phyloP scores from a whole-genome alignment of 495 filamentous ascomycete species.

The Bryoglossum gracile region DNA sequence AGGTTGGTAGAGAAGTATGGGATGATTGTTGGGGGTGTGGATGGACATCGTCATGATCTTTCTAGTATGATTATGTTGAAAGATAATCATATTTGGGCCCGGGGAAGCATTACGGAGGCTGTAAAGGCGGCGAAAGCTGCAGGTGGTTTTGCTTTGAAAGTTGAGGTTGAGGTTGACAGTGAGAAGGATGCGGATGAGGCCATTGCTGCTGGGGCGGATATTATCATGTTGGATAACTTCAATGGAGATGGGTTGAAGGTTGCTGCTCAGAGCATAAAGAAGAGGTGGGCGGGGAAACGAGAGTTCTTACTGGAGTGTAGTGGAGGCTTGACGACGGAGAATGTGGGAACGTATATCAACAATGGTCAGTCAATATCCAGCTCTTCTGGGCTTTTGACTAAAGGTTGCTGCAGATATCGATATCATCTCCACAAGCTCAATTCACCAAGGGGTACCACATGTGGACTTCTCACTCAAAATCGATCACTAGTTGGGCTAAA shows the following conservation, averaged over 20 bases:
- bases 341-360: constrained; percentile 73
- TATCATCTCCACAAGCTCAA: constrained; percentile 89
- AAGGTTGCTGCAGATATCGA: constrained; percentile 59
- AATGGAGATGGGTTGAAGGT: constrained; percentile 62
- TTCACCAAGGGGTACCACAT: constrained; percentile 89
- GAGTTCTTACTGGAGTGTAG: constrained; percentile 83
- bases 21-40: constrained; percentile 86
- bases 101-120: constrained; percentile 71
- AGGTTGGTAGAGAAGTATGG: constrained; percentile 96
- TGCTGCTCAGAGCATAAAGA: constrained; percentile 64
- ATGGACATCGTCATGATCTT: constrained; percentile 86
- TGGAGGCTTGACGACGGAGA: constrained; percentile 79
- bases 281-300: constrained; percentile 61
- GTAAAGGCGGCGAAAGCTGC: constrained; percentile 76
- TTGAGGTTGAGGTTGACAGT: constrained; percentile 91
- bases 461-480: constrained; percentile 97
- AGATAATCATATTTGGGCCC: constrained; percentile 93
- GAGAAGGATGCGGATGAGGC: constrained; percentile 86
- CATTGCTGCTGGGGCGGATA: constrained; percentile 81
- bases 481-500: constrained; percentile 30
- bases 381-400: not conserved
- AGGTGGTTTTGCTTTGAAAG: constrained; percentile 83
- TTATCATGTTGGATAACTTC: constrained; percentile 98
- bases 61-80: constrained; percentile 97
- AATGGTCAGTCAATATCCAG: constrained; percentile 41